Conservation (phyloP, 2,329 filamentous ascomycete genomes). For the Aureobasidium mangrovei region DNA sequence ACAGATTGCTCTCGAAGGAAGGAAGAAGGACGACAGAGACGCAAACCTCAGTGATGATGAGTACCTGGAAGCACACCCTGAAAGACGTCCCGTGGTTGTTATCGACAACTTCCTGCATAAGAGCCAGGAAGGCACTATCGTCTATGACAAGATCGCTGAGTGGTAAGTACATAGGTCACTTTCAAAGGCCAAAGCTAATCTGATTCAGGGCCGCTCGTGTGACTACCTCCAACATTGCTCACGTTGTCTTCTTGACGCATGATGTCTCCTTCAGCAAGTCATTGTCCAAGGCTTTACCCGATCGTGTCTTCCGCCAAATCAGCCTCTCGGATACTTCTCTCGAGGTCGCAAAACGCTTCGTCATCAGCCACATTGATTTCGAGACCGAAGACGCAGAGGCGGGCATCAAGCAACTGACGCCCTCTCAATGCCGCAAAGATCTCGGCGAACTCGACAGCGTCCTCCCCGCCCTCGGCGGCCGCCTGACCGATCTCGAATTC, state of each 20-base stretch:
- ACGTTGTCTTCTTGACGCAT: constrained; percentile 88
- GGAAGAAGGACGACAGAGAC: constrained; percentile 66
- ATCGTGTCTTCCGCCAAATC: constrained; percentile 81
- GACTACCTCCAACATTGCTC: constrained; percentile 79
- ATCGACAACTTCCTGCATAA: constrained; percentile 90
- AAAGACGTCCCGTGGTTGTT: constrained; percentile 71
- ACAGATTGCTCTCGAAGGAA: constrained; percentile 60
- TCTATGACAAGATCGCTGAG: constrained; percentile 56
- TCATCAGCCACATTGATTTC: constrained; percentile 68
- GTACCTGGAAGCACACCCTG: constrained; percentile 82
- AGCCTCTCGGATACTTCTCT: constrained; percentile 75
- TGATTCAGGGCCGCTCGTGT: constrained; percentile 55
- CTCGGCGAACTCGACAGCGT: constrained; percentile 68
- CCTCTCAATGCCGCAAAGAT: constrained; percentile 44
- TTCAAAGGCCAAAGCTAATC: not conserved
- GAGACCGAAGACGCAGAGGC: constrained; percentile 32
- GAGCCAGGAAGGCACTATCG: constrained; percentile 40
- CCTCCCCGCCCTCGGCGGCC: constrained; percentile 75
- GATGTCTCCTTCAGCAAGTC: constrained; percentile 85
- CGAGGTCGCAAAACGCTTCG: constrained; percentile 78
- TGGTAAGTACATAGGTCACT: constrained; percentile 39
- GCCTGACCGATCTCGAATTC: constrained; percentile 91
- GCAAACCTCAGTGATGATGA: constrained; percentile 68
- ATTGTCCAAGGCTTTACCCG: constrained; percentile 76
- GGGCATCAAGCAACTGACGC: constrained; percentile 34